These are phyloP conservation scores for Spergularia bocconei DNA, from an alignment of 148 eudicot genomes.

Conservation along the genomic window DNA sequence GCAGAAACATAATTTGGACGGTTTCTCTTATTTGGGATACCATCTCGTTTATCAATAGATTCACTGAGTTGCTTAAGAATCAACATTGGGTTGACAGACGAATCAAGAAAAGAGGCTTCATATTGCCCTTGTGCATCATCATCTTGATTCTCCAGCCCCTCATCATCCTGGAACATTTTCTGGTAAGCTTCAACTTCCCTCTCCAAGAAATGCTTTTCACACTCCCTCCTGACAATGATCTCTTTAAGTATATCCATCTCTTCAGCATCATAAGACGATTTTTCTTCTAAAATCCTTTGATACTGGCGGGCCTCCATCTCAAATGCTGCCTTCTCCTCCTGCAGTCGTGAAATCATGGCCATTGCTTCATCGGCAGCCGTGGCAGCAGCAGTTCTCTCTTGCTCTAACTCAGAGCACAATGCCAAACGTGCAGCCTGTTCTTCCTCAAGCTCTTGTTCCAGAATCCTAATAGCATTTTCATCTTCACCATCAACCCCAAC, in stretches of 20 bases:
- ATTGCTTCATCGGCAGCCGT: conserved; percentile 96
- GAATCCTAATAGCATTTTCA: conserved; percentile 38
- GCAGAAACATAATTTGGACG: conserved; percentile 28
- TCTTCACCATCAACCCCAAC: conserved; percentile 33
- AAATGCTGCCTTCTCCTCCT: conserved; percentile 87
- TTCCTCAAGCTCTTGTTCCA: conserved; percentile 65
- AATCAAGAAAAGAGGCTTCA: conserved; percentile 32
- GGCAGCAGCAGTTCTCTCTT: conserved; percentile 93
- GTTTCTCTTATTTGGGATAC: conserved; percentile 11
- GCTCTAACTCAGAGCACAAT: conserved; percentile 74
- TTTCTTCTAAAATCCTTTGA: conserved; percentile 90
- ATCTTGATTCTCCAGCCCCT: conserved; percentile 33
- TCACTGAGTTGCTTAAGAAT: conserved; percentile 55
- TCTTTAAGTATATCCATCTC: conserved; percentile 92
- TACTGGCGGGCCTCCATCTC: conserved; percentile 95
- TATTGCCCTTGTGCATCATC: conserved; percentile 27
- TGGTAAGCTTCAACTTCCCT: conserved; percentile 79
- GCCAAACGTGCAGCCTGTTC: conserved; percentile 66
- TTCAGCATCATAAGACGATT: conserved; percentile 82
- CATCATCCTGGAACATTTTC: conserved; percentile 42
- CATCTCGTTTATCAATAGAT: conserved; percentile 40
- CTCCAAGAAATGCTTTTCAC: conserved; percentile 73
- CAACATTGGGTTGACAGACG: conserved; percentile 51
- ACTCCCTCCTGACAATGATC: conserved; percentile 73
- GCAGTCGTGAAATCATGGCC: conserved; percentile 89